A percentile compares a stretch with the other conserved stretches of the same genome.
Conservation (phyloP, 2,329 filamentous ascomycete genomes). For the Scortechinia acanthostroma region DNA sequence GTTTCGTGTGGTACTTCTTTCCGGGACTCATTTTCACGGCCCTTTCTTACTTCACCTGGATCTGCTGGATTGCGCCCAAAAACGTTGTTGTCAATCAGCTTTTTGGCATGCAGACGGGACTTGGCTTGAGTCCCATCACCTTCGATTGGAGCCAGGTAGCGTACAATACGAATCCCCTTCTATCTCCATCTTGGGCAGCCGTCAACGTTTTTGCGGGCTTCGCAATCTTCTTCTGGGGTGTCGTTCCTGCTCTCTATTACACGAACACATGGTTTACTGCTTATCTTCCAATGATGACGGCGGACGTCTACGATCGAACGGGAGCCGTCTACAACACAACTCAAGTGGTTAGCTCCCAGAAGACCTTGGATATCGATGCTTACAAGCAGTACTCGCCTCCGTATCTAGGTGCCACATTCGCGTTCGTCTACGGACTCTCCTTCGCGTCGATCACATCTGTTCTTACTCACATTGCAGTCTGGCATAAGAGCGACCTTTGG, state of each 20-base stretch:
- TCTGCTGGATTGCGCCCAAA: conserved; percentile 37
- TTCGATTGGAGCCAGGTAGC: conserved; percentile 29
- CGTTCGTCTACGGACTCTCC: conserved; percentile 37
- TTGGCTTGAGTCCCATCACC: conserved; percentile 28
- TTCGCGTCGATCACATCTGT: conserved; percentile 41
- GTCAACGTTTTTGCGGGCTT: conserved; percentile 33
- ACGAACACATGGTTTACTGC: conserved; percentile 39
- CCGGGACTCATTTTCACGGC: conserved; percentile 36
- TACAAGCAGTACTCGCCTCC: conserved; percentile 47
- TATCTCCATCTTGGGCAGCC: conserved; percentile 33
- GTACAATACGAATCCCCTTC: conserved; percentile 29
- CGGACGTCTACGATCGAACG: conserved; percentile 47
- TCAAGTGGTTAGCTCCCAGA: conserved; percentile 37
- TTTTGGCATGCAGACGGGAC: conserved; percentile 35
- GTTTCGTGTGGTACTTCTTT: conserved; percentile 39
- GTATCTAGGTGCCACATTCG: conserved; percentile 38
- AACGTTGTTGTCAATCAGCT: conserved; percentile 35
- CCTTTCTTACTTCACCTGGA: conserved; percentile 34
- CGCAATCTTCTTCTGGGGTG: conserved; percentile 33
- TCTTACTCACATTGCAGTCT: conserved; percentile 25
- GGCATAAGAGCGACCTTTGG: conserved; percentile 32
- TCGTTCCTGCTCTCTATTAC: conserved; percentile 34
- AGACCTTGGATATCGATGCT: conserved; percentile 38
- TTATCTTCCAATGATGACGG: conserved; percentile 42
- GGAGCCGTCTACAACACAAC: conserved; percentile 39